Evolutionary conservation across 306 rosid genomes (phyloP), one percentile per base, ranked within the genome.

Genomic region (Medicago arabica): DNA sequence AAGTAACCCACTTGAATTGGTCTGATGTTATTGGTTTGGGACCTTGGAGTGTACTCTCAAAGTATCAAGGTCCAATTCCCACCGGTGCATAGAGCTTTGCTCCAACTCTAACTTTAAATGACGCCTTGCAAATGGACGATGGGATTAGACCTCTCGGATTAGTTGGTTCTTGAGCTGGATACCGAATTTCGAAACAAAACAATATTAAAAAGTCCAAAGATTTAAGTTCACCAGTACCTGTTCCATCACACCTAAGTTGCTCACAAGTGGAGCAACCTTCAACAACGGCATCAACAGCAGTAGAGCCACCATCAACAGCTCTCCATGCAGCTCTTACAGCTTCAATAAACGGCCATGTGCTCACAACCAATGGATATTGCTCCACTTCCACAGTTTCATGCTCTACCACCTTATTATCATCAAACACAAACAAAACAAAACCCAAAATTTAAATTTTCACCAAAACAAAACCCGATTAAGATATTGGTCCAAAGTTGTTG

Each of bases 301-400:
- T 85, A 49, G 85, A 68, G 28, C 96, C 98, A 74, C 58, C 77
- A 78, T 89, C 91, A 74, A 83, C 97, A 65, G 82, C 90, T 64
- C 69, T 83, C 98, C 97, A 92, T 2, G 97, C 95, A 77, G 88
- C 87, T 80, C 91, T 86, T 6, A 95, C 98, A 72, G 97, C 98
- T 83, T 92, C 97, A 46, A 95, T 3, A 74, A 95, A 95, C 11
- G 98, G 98, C 97, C 98, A 92, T 8, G 98, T 90, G 84, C 96
- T 92, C 80, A 95, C 95, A 25, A 95, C 92, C 84, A 95, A 38
- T 14, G 96, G 93, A 84, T 88, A 87, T 9, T 66, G 36, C 17
- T 83, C 76, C 18, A 71, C 76, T 60, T 78, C 82, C 85, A 53
- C 71, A 80, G 39, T 82, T 79, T 41, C 89, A 78, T 23, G 38